Percentiles rank a stretch among this genome's conserved stretches.
Evolutionary conservation across 257 asterid species (phyloP).

Genomic region (Penstemon eatonii): DNA sequence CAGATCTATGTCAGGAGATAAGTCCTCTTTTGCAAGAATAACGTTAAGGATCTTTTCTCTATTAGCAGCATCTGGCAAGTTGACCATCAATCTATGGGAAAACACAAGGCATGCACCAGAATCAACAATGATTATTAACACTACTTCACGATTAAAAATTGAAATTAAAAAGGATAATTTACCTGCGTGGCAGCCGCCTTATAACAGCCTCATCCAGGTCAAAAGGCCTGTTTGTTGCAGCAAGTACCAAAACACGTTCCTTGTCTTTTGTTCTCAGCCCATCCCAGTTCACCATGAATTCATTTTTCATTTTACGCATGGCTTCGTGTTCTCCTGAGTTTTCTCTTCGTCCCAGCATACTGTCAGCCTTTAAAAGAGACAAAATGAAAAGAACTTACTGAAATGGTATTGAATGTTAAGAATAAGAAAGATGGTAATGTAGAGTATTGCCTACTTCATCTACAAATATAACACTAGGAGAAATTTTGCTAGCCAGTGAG

Average conservation of each 20-base stretch:
- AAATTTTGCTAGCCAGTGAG: conserved; percentile 85
- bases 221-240: conserved; percentile 96
- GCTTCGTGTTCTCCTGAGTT: conserved; percentile 94
- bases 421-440: conserved; percentile 9
- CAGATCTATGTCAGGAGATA: conserved; percentile 72
- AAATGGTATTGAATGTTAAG: not conserved
- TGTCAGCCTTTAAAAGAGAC: conserved; percentile 65
- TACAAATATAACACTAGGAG: conserved; percentile 91
- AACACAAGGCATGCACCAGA: conserved; percentile 19
- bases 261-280: conserved; percentile 90
- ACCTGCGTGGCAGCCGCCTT: conserved; percentile 91
- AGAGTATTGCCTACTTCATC: conserved; percentile 64
- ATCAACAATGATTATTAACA: not conserved
- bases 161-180: conserved; percentile 19
- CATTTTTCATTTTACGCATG: conserved; percentile 98
- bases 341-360: conserved; percentile 95
- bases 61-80: conserved; percentile 89
- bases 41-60: conserved; percentile 83
- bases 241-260: conserved; percentile 89
- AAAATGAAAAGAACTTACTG: not conserved
- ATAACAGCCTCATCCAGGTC: conserved; percentile 97
- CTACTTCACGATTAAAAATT: not conserved
- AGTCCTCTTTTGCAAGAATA: conserved; percentile 82
- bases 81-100: conserved; percentile 75
- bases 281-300: conserved; percentile 97